phyloP scores from a whole-genome alignment of 139 green algal genomes.

The Chloropicon primus region DNA sequence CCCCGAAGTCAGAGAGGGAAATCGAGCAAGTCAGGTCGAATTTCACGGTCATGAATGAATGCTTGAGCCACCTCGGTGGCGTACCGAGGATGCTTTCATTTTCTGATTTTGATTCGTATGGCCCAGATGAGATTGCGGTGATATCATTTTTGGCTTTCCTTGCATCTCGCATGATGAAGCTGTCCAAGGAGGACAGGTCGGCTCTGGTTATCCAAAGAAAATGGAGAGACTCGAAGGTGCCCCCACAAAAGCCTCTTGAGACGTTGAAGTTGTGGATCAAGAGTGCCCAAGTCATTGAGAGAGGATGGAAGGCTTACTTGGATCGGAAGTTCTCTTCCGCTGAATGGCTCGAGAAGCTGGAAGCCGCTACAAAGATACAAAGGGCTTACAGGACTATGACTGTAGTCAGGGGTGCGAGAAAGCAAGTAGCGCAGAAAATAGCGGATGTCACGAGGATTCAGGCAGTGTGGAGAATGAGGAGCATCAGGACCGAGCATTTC shows the following conservation, averaged over 20 bases:
- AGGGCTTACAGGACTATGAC: not conserved
- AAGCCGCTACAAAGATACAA: not conserved
- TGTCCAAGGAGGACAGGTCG: conserved; percentile 52
- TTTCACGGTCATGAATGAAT: not conserved
- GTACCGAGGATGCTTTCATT: conserved; percentile 49
- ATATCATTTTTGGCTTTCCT: conserved; percentile 58
- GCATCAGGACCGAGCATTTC: not conserved
- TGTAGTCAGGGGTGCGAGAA: not conserved
- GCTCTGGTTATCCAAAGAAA: conserved; percentile 44
- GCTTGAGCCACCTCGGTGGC: conserved; percentile 30
- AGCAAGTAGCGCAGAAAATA: conserved; percentile 6
- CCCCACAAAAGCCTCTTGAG: not conserved
- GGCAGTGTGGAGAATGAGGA: conserved; percentile 21
- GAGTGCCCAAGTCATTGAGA: not conserved
- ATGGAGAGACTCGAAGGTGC: conserved; percentile 18
- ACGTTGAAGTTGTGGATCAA: not conserved
- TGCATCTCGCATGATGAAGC: conserved; percentile 50
- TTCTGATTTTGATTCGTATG: conserved; percentile 43
- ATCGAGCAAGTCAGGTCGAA: not conserved
- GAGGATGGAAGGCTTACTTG: conserved; percentile 22
- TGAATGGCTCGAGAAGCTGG: not conserved
- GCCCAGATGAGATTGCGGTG: conserved; percentile 48
- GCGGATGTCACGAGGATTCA: conserved; percentile 20
- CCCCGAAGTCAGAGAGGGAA: not conserved
- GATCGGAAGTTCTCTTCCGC: not conserved